phyloP scores from a whole-genome alignment of 371 early-diverging fungal species.

The Apophysomyces elegans region DNA sequence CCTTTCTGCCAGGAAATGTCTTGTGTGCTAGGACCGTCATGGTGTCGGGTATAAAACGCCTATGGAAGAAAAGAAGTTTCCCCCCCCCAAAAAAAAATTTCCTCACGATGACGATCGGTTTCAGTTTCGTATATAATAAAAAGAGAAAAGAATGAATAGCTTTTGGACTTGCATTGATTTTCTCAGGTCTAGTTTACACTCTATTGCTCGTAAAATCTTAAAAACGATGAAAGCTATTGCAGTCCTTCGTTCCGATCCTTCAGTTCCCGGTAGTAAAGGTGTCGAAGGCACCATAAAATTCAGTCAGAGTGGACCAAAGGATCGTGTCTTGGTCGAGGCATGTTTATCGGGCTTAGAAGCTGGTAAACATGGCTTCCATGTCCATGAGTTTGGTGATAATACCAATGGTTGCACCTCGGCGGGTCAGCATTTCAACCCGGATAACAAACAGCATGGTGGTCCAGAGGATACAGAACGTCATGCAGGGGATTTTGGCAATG shows the following conservation, averaged over 20 bases:
- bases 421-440: constrained; percentile 89
- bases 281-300: constrained; percentile 73
- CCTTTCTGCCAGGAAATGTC: too few relatives aligned
- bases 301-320: constrained; percentile 16
- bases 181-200: not conserved
- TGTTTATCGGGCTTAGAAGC: constrained; percentile 71
- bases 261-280: constrained; percentile 31
- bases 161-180: too few relatives aligned
- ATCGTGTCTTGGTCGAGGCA: constrained; percentile 65
- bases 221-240: constrained; percentile 78
- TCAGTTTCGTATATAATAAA: not conserved
- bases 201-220: constrained; percentile 8
- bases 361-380: constrained; percentile 94
- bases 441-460: constrained; percentile 81
- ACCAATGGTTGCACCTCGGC: constrained; percentile 86
- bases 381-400: constrained; percentile 86
- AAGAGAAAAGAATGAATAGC: not conserved
- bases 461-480: constrained; percentile 76
- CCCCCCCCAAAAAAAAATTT: not conserved
- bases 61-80: too few relatives aligned
- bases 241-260: constrained; percentile 63
- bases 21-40: too few relatives aligned
- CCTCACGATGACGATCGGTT: constrained; percentile 2
- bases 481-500: constrained; percentile 91
- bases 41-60: too few relatives aligned